phyloP scores from a whole-genome alignment of 177 flowering plant genomes.

The Vitis hybrid region DNA sequence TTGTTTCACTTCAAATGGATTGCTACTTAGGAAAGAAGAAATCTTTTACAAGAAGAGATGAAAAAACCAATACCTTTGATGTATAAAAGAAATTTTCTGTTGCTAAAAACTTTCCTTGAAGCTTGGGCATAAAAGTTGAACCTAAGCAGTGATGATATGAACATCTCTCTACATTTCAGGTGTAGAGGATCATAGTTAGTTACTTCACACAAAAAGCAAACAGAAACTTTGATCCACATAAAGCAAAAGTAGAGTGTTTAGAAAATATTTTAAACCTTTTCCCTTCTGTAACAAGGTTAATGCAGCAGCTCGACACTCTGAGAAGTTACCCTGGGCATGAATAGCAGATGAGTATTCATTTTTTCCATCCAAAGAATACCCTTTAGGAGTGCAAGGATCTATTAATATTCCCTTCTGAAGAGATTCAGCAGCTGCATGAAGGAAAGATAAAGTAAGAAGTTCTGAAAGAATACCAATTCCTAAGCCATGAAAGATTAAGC shows the following conservation, averaged over 20 bases:
- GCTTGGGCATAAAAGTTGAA: constrained; percentile 71
- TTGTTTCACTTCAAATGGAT: background rate
- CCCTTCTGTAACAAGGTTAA: constrained; percentile 68
- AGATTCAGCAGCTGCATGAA: constrained; percentile 50
- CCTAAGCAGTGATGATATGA: constrained; percentile 65
- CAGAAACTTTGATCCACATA: background rate
- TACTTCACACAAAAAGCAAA: background rate
- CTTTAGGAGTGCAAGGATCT: constrained; percentile 95
- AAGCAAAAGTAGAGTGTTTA: background rate
- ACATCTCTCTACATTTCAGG: constrained; percentile 62
- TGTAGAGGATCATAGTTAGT: background rate
- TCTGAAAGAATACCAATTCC: background rate
- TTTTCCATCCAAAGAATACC: constrained; percentile 46
- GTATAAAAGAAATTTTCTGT: constrained; percentile 94
- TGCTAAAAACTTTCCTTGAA: constrained; percentile 81
- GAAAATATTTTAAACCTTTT: constrained; percentile 49
- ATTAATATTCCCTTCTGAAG: constrained; percentile 27
- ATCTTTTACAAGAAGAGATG: background rate
- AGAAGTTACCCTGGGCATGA: constrained; percentile 76
- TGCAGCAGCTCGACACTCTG: constrained; percentile 92
- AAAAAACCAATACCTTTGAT: constrained; percentile 50
- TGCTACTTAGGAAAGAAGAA: background rate
- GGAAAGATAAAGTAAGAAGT: constrained; percentile 5
- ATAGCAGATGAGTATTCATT: constrained; percentile 32
- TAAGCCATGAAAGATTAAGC: background rate